Conservation (phyloP, 169 alveolate species). For the Plasmodium relictum region DNA sequence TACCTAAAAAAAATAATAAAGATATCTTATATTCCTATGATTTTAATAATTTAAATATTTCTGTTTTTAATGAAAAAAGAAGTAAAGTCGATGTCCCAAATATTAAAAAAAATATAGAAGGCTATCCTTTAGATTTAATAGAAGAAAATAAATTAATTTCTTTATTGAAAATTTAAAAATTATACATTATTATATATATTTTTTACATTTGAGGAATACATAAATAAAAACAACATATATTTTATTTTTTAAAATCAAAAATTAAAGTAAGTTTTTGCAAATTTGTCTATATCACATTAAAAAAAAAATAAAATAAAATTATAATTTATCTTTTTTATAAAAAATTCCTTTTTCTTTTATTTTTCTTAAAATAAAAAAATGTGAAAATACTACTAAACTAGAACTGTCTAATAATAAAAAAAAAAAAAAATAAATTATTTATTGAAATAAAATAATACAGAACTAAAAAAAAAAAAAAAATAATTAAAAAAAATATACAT, state of each 20-base stretch:
- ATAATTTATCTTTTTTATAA: not conserved
- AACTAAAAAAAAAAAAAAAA: not conserved
- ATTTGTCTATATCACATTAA: not conserved
- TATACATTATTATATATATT: too few species aligned
- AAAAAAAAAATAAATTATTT: not conserved
- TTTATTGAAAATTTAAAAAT: conserved; percentile 1
- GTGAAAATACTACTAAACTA: not conserved
- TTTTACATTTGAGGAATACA: too few species aligned
- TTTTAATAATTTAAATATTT: conserved; percentile 34
- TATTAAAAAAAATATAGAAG: conserved; percentile 26
- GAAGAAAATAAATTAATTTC: conserved; percentile 48
- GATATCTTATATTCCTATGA: conserved; percentile 66
- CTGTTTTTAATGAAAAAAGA: conserved; percentile 16
- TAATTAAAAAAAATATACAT: not conserved
- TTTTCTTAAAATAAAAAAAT: not conserved
- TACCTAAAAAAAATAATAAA: not conserved
- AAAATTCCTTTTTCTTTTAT: not conserved
- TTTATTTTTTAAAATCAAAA: not conserved
- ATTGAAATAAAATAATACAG: not conserved
- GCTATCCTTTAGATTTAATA: conserved; percentile 24
- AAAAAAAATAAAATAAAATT: not conserved
- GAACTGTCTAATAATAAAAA: not conserved
- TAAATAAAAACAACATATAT: too few species aligned
- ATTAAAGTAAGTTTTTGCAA: too few species aligned
- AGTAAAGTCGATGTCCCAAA: not conserved